Evolutionary conservation across 2,329 filamentous ascomycete genomes (phyloP).

Genomic region (Cytospora mali): DNA sequence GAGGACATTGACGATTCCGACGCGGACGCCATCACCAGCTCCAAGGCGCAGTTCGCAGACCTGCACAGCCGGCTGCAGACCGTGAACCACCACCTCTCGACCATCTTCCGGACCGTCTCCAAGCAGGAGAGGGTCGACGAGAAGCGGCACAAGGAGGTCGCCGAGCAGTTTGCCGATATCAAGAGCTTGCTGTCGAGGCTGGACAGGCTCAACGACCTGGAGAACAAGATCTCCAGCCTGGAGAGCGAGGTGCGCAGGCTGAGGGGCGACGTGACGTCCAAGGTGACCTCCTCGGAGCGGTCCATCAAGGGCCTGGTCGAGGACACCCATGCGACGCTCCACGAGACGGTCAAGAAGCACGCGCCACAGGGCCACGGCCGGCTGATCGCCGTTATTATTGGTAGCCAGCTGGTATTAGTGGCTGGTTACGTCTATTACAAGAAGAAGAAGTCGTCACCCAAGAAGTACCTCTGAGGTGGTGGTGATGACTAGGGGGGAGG

Average conservation of each 20-base stretch:
- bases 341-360: constrained; percentile 50
- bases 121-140: constrained; percentile 55
- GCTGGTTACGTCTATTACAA: constrained; percentile 78
- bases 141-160: constrained; percentile 59
- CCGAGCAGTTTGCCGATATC: constrained; percentile 50
- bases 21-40: constrained; percentile 51
- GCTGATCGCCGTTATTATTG: constrained; percentile 71
- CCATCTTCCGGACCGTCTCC: constrained; percentile 61
- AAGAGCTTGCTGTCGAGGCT: constrained; percentile 48
- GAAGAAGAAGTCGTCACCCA: constrained; percentile 75
- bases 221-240: constrained; percentile 53
- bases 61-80: constrained; percentile 81
- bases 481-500: background rate
- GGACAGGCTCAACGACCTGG: constrained; percentile 48
- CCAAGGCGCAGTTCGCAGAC: constrained; percentile 73
- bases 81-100: constrained; percentile 68
- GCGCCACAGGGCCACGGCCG: constrained; percentile 53
- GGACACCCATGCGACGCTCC: constrained; percentile 50
- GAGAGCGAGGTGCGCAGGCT: constrained; percentile 62
- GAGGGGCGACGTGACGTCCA: constrained; percentile 56
- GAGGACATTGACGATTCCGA: constrained; percentile 50
- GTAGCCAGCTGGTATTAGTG: constrained; percentile 71
- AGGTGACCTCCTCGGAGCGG: constrained; percentile 53
- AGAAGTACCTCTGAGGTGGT: constrained; percentile 75
- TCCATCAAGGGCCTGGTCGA: constrained; percentile 55